phyloP scores from a whole-genome alignment of 2,329 filamentous ascomycete genomes.

The Cyphellophora attinorum region DNA sequence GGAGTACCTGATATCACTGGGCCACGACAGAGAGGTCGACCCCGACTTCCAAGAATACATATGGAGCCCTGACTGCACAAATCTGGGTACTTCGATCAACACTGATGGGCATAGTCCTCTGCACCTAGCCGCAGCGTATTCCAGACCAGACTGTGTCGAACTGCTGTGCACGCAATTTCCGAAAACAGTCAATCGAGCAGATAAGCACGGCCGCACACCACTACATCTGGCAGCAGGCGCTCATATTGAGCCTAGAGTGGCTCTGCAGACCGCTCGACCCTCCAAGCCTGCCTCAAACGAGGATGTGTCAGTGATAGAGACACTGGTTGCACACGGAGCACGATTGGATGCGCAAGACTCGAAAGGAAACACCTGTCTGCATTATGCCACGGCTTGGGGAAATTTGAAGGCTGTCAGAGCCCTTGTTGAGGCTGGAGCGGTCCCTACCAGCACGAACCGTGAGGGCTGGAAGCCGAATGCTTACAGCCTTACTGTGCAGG shows the following conservation, averaged over 20 bases:
- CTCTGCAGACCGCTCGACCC: not conserved
- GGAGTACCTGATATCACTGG: slow-evolving; percentile 59
- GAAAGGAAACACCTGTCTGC: slow-evolving; percentile 76
- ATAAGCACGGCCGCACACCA: slow-evolving; percentile 52
- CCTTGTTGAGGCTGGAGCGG: slow-evolving; percentile 67
- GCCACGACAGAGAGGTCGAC: slow-evolving; percentile 55
- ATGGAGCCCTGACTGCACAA: slow-evolving; percentile 19
- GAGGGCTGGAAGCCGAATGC: slow-evolving; percentile 77
- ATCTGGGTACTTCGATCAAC: slow-evolving; percentile 59
- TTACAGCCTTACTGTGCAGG: slow-evolving; percentile 72
- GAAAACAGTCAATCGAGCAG: slow-evolving; percentile 52
- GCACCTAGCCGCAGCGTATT: slow-evolving; percentile 63
- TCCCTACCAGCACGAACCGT: slow-evolving; percentile 60
- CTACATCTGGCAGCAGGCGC: slow-evolving; percentile 32
- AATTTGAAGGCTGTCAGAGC: slow-evolving; percentile 69
- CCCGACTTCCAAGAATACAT: slow-evolving; percentile 17
- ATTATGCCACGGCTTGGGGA: slow-evolving; percentile 76
- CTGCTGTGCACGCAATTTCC: slow-evolving; percentile 58
- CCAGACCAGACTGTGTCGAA: slow-evolving; percentile 65
- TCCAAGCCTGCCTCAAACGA: slow-evolving; percentile 14
- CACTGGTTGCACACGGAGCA: slow-evolving; percentile 20
- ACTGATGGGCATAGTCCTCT: slow-evolving; percentile 71
- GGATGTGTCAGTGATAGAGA: slow-evolving; percentile 20
- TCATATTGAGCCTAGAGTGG: slow-evolving; percentile 9
- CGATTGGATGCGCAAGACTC: slow-evolving; percentile 50